Percentiles rank a stretch among this genome's conserved stretches.
phyloP scores from a whole-genome alignment of 495 filamentous ascomycete species.

The Astrothelium macrocarpum region DNA sequence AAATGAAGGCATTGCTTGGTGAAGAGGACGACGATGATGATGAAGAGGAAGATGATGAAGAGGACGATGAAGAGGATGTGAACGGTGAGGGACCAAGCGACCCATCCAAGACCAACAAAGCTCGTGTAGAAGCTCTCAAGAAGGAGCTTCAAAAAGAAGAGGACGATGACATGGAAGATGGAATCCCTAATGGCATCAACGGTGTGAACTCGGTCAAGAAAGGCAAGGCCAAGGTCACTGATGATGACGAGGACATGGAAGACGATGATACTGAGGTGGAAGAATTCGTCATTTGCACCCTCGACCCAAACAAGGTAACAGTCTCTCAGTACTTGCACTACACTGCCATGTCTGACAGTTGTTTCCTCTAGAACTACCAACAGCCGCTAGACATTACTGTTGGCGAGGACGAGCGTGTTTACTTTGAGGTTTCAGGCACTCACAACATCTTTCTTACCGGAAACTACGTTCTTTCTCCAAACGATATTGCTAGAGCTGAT shows the following conservation, averaged over 20 bases:
- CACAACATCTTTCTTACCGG: conserved; percentile 86
- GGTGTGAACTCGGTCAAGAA: conserved; percentile 60
- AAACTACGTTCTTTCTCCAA: conserved; percentile 70
- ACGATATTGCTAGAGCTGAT: conserved; percentile 41
- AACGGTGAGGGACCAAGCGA: conserved; percentile 83
- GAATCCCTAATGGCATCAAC: conserved; percentile 50
- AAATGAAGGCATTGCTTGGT: conserved; percentile 52
- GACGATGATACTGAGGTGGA: conserved; percentile 60
- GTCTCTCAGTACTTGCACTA: neutral
- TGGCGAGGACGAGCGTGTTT: conserved; percentile 72
- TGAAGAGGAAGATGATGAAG: conserved; percentile 54
- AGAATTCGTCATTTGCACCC: conserved; percentile 85
- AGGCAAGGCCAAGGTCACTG: conserved; percentile 69
- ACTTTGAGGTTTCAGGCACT: conserved; percentile 84
- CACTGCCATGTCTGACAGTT: conserved; percentile 3
- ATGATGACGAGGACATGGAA: conserved; percentile 48
- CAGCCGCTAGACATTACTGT: conserved; percentile 91
- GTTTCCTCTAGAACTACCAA: conserved; percentile 68
- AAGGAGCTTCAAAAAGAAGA: conserved; percentile 34
- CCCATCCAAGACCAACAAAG: conserved; percentile 77
- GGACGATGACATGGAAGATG: conserved; percentile 43
- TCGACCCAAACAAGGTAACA: conserved; percentile 71
- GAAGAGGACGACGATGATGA: conserved; percentile 39
- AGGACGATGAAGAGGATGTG: conserved; percentile 53
- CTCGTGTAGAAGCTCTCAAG: conserved; percentile 54